Conservation (phyloP, 2,329 filamentous ascomycete genomes). For the Hortaea sp. region DNA sequence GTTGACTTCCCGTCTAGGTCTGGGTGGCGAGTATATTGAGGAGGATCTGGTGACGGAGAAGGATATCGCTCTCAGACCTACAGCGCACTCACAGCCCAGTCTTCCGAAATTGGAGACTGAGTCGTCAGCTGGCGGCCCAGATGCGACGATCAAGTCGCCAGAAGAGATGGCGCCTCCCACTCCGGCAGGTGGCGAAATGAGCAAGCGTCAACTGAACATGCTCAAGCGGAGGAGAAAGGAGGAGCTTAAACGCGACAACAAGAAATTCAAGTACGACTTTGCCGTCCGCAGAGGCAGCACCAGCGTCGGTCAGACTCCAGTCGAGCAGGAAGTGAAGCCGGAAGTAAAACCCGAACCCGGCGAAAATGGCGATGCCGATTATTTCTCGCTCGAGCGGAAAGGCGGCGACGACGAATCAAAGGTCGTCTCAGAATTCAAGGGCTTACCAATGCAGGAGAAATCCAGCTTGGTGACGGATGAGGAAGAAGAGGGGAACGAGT, state of each 20-base stretch:
- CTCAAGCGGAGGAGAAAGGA: slow-evolving; percentile 89
- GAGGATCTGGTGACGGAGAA: slow-evolving; percentile 66
- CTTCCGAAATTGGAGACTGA: slow-evolving; percentile 44
- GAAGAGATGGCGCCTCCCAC: slow-evolving; percentile 20
- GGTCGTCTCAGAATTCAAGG: slow-evolving; percentile 92
- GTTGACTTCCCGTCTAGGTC: slow-evolving; percentile 67
- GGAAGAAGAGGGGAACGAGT: slow-evolving; percentile 68
- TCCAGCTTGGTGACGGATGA: slow-evolving; percentile 73
- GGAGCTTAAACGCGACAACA: slow-evolving; percentile 78
- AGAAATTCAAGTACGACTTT: slow-evolving; percentile 70
- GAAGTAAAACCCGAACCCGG: slow-evolving; percentile 43
- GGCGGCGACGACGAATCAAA: slow-evolving; percentile 81
- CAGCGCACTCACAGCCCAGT: slow-evolving; percentile 21
- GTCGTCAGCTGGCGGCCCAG: slow-evolving; percentile 5
- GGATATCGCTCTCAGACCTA: slow-evolving; percentile 45
- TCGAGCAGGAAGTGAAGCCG: slow-evolving; percentile 48
- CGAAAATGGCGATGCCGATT: slow-evolving; percentile 57
- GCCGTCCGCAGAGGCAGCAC: slow-evolving; percentile 52
- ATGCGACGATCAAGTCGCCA: slow-evolving; percentile 19
- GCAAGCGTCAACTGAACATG: slow-evolving; percentile 87
- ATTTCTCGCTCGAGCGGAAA: slow-evolving; percentile 78
- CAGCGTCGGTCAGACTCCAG: slow-evolving; percentile 46
- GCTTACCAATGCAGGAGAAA: slow-evolving; percentile 68
- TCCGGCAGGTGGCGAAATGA: slow-evolving; percentile 46
- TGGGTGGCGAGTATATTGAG: slow-evolving; percentile 74